Evolutionary conservation across 768 basidiomycete genomes (phyloP), one percentile per base, ranked within the genome.

Genomic region (Trametes punicea): DNA sequence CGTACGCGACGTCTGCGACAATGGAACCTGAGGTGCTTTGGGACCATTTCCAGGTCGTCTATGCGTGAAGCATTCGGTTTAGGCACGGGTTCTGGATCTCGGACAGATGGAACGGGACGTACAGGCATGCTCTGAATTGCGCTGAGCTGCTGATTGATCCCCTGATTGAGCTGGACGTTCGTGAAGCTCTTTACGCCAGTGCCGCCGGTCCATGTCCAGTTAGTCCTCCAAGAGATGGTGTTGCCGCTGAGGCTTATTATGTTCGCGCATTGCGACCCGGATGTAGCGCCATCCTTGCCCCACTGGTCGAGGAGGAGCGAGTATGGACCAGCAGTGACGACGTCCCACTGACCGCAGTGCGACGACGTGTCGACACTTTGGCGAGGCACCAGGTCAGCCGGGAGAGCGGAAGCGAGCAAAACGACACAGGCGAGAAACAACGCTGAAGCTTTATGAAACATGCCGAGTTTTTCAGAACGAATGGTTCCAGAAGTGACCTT

Each of bases 131-230:
- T 77, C 2, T 62, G 67, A 60, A 87, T 84, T 1, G 75, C 74
- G 31, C 75, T 75, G 18, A 87, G 74, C 59, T 78, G 76, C 64
- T 75, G 71, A 71, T 84, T 80, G 56, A 84, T 59, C 26, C 77
- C 78, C 1, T 36, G 55, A 62, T 83, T 75, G 30, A 81, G 74
- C 57, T 79, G 74, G 11, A 83, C 71, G 66, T 85, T 82, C 21
- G 82, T 75, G 69, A 76, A 87, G 64, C 81, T 84, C 76, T 85
- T 87, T 57, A 87, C 75, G 20, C 74, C 72, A 20, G 48, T 71
- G 6, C 75, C 80, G 29, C 83, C 83, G 6, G 20, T 54, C 84
- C 84, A 86, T 0, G 55, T 70, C 78, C 80, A 86, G 2, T 64
- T 73, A 26, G 76, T 81, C 65, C 63, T 73, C 84, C 84, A 86